Conservation (phyloP, 2,329 filamentous ascomycete species). For the Cordyceps sp. region DNA sequence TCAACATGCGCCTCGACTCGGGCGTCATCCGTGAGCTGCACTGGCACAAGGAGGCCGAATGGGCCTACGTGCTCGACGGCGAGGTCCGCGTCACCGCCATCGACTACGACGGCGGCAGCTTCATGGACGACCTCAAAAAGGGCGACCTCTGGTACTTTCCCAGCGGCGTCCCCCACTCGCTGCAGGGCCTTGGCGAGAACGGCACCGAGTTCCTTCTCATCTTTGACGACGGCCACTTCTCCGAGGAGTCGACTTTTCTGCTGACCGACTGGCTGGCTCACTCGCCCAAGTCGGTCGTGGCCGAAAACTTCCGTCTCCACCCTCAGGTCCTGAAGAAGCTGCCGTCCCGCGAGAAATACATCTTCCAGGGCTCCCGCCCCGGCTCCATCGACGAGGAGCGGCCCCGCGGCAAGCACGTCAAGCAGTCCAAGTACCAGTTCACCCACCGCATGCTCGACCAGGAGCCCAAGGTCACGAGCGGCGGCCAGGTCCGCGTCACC, state of each 20-base stretch:
- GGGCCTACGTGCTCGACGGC: constrained; percentile 59
- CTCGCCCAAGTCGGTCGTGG: constrained; percentile 53
- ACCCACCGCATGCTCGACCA: constrained; percentile 58
- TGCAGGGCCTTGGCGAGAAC: constrained; percentile 53
- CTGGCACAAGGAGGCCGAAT: constrained; percentile 70
- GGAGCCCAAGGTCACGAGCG: constrained; percentile 45
- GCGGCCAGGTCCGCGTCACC: constrained; percentile 56
- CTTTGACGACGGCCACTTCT: constrained; percentile 33
- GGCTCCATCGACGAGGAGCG: constrained; percentile 48
- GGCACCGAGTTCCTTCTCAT: constrained; percentile 34
- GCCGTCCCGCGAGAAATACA: constrained; percentile 54
- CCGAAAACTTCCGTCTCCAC: constrained; percentile 60
- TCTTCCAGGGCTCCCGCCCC: constrained; percentile 54
- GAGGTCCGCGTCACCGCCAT: constrained; percentile 55
- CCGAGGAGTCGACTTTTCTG: constrained; percentile 52
- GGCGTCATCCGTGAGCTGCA: constrained; percentile 63
- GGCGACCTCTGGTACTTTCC: constrained; percentile 76
- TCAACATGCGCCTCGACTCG: constrained; percentile 61
- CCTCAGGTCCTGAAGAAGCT: constrained; percentile 55
- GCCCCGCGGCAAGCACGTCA: constrained; percentile 42
- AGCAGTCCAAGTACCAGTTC: constrained; percentile 52
- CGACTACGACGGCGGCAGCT: constrained; percentile 59
- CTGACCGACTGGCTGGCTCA: constrained; percentile 59
- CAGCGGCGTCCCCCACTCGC: constrained; percentile 58
- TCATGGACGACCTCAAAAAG: constrained; percentile 59